Evolutionary conservation across 305 asterid genomes (phyloP), one percentile per base, ranked within the genome.

Genomic region (Fraxinus ornus): DNA sequence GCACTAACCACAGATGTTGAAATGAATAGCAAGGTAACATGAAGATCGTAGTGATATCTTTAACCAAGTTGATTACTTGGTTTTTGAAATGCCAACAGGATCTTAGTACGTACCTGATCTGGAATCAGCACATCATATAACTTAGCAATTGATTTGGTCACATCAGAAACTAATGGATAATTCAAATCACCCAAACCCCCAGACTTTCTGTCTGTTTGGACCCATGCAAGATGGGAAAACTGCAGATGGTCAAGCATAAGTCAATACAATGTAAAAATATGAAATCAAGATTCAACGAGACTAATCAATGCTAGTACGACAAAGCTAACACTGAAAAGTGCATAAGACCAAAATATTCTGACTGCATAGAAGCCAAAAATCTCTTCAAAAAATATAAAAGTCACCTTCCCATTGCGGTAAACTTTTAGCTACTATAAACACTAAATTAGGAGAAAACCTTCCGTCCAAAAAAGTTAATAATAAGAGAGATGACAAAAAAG

Each of bases 161-260:
- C 91, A 68, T 96, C 99, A 62, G 99, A 94, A 87, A 96, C 83
- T 71, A 96, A 87, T 41, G 99, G 99, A 89, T 96, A 96, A 0
- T 84, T 89, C 90, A 94, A 82, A 89, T 96, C 99, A 78, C 99
- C 99, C 86, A 96, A 87, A 22, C 99, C 99, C 30, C 99, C 99
- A 32, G 99, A 92, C 81, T 96, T 96, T 84, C 99, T 92, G 41
- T 96, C 99, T 15, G 99, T 96, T 90, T 96, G 99, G 80, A 96
- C 97, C 99, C 99, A 96, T 64, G 99, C 98, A 87, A 96, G 98
- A 85, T 96, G 99, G 86, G 98, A 96, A 89, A 94, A 96, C 99
- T 96, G 86, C 92, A 89, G 26, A 85, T 33, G 68, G 78, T 71
- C 21, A 85, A 77, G 33, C 85, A 81, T 70, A 22, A 71, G 32